Evolutionary conservation across 2,329 filamentous ascomycete genomes (phyloP), one percentile per base, ranked within the genome.

Genomic region (Claviceps fusiformis): DNA sequence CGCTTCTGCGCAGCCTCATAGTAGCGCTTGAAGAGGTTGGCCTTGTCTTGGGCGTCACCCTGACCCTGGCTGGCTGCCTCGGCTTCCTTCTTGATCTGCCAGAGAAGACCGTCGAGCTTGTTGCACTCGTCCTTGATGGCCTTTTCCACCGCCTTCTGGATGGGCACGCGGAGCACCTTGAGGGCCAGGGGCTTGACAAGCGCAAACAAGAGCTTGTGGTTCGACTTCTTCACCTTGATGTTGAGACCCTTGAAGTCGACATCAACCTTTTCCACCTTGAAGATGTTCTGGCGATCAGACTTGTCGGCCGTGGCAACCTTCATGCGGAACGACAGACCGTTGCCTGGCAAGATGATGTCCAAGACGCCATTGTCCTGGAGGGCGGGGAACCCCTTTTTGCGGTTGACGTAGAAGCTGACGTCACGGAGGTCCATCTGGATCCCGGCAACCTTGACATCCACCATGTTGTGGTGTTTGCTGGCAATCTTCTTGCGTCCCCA

Each of bases 381-480:
- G 15, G 84, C 80, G 3, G 91, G 92, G 77, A 96, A 96, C 9
- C 93, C 92, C 64, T 90, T 75, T 81, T 98, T 97, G 73, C 86
- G 88, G 75, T 93, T 93, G 72, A 98, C 78, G 71, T 97, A 91
- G 78, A 91, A 97, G 70, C 87, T 89, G 59, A 98, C 89, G 65
- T 95, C 89, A 60, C 80, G 81, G 48, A 97, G 77, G 62, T 98
- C 93, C 76, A 92, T 90, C 75, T 98, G 93, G 45, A 98, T 79
- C 54, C 93, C 92, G 29, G 88, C 86, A 3, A 93, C 86, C 58
- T 89, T 86, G 59, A 97, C 77, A 76, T 93, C 89, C 2, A 78
- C 76, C 69, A 85, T 85, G 71, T 95, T 91, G 71, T 88, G 85
- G 70, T 83, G 85, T 76, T 85, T 89, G 77, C 80, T 95, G 63